phyloP scores from a whole-genome alignment of 306 rosid species.

The Pyrus pyrifolia region DNA sequence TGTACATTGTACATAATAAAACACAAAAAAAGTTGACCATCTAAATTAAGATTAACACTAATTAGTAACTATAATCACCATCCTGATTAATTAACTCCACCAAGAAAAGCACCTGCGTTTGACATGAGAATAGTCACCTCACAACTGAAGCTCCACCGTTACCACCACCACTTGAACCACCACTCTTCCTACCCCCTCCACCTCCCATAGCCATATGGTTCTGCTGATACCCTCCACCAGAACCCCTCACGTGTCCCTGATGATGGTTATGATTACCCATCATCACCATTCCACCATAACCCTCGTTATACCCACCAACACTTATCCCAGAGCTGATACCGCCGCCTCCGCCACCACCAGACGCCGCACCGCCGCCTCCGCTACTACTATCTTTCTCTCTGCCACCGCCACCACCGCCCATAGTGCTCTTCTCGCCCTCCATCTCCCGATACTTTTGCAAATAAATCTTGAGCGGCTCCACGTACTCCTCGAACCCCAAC shows the following conservation, averaged over 20 bases:
- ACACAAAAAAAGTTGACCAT: not conserved
- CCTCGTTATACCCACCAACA: slow-evolving; percentile 32
- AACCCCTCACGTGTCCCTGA: slow-evolving; percentile 43
- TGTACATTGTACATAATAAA: not conserved
- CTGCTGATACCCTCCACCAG: slow-evolving; percentile 39
- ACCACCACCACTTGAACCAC: slow-evolving; percentile 8
- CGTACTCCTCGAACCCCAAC: slow-evolving; percentile 56
- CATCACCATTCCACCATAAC: slow-evolving; percentile 47
- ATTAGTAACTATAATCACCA: not conserved
- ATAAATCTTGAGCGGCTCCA: slow-evolving; percentile 53
- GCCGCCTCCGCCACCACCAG: slow-evolving; percentile 23
- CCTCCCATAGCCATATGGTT: slow-evolving; percentile 18
- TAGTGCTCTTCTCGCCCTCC: slow-evolving; percentile 50
- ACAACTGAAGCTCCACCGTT: slow-evolving; percentile 22
- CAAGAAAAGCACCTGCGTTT: slow-evolving; percentile 21
- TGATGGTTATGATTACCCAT: slow-evolving; percentile 37
- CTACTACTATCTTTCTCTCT: slow-evolving; percentile 35
- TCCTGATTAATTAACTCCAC: not conserved
- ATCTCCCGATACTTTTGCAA: slow-evolving; percentile 59
- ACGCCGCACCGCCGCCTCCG: slow-evolving; percentile 23
- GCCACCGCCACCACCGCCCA: slow-evolving; percentile 29
- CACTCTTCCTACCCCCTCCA: slow-evolving; percentile 13
- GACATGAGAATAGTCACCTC: slow-evolving; percentile 8
- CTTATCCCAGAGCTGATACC: slow-evolving; percentile 9
- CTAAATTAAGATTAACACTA: slow-evolving; percentile 1